These are phyloP conservation scores for Yamadazyma sp. DNA, from an alignment of 805 yeast species.

Conservation along the genomic window DNA sequence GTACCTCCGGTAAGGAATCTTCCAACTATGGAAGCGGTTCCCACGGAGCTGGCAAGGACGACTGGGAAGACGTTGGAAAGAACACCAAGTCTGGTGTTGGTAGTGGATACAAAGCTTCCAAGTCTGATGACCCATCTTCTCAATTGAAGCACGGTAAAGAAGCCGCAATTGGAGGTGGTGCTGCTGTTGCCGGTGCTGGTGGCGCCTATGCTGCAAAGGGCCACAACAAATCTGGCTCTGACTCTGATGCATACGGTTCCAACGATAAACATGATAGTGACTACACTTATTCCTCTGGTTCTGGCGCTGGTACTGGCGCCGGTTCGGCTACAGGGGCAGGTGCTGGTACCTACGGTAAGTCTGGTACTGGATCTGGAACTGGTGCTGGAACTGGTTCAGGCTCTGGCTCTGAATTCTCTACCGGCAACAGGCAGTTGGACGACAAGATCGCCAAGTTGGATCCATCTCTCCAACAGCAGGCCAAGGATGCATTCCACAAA, in stretches of 20 bases:
- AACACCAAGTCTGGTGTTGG: conserved; percentile 13
- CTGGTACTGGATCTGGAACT: conserved; percentile 7
- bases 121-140: conserved; percentile 13
- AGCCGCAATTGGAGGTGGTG: conserved; percentile 16
- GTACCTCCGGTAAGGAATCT: conserved; percentile 2
- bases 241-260: conserved; percentile 5
- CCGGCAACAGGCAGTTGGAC: conserved; percentile 38
- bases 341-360: conserved; percentile 8
- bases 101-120: conserved; percentile 9
- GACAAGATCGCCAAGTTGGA: conserved; percentile 34
- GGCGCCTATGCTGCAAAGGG: conserved; percentile 14
- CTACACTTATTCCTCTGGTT: neutral
- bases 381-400: conserved; percentile 6
- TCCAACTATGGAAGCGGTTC: no score
- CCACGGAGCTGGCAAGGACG: conserved; percentile 10
- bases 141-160: conserved; percentile 14
- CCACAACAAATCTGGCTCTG: conserved; percentile 1
- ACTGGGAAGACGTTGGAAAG: conserved; percentile 11
- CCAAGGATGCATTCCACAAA: conserved; percentile 39
- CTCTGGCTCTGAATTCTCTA: conserved; percentile 25
- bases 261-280: conserved; percentile 7
- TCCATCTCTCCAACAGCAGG: conserved; percentile 35
- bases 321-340: no score
- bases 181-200: conserved; percentile 18
- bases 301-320: conserved; percentile 28